Evolutionary conservation across 1,284 basidiomycete species (phyloP).

Genomic region (Butyriboletus pseudospeciosus): DNA sequence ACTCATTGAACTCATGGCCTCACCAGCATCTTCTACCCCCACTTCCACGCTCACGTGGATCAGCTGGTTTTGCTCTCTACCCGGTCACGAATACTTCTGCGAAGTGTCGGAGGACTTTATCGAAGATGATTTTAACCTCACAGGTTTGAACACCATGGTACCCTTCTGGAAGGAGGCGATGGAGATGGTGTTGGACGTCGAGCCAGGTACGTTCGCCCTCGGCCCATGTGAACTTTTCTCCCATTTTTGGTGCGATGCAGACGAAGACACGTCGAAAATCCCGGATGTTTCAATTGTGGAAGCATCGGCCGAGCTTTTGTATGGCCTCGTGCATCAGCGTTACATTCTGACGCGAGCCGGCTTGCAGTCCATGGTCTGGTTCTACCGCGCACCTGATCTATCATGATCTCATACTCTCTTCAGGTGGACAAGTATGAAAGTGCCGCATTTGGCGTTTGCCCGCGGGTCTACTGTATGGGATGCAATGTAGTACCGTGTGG

Average conservation of each 20-base stretch:
- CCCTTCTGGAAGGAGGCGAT: slow-evolving; percentile 99
- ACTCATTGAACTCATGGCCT: slow-evolving; percentile 14
- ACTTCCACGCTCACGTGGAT: slow-evolving; percentile 93
- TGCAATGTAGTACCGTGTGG: slow-evolving; percentile 94
- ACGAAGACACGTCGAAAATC: slow-evolving; percentile 91
- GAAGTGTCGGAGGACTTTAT: slow-evolving; percentile 99
- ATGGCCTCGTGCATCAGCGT: slow-evolving; percentile 95
- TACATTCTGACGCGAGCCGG: slow-evolving; percentile 95
- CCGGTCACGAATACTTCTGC: slow-evolving; percentile 99
- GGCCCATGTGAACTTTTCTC: slow-evolving; percentile 12
- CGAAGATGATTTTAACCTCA: slow-evolving; percentile 99
- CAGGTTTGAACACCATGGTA: slow-evolving; percentile 91
- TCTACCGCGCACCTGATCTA: slow-evolving; percentile 9
- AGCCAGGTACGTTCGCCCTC: slow-evolving; percentile 73
- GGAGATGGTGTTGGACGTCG: slow-evolving; percentile 99
- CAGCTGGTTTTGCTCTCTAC: slow-evolving; percentile 97
- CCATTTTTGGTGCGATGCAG: slow-evolving; percentile 37
- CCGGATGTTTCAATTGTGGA: slow-evolving; percentile 98
- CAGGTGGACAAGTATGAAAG: slow-evolving; percentile 96
- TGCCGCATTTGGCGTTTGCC: slow-evolving; percentile 91
- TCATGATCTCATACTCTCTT: slow-evolving; percentile 17
- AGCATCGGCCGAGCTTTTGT: slow-evolving; percentile 94
- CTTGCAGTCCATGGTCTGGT: slow-evolving; percentile 87
- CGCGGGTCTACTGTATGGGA: slow-evolving; percentile 89
- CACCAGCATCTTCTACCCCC: slow-evolving; percentile 72